A percentile compares a stretch with the other conserved stretches of the same genome.
phyloP scores from a whole-genome alignment of 2,329 filamentous ascomycete genomes.

The Macrophomina pseudophaseolina region DNA sequence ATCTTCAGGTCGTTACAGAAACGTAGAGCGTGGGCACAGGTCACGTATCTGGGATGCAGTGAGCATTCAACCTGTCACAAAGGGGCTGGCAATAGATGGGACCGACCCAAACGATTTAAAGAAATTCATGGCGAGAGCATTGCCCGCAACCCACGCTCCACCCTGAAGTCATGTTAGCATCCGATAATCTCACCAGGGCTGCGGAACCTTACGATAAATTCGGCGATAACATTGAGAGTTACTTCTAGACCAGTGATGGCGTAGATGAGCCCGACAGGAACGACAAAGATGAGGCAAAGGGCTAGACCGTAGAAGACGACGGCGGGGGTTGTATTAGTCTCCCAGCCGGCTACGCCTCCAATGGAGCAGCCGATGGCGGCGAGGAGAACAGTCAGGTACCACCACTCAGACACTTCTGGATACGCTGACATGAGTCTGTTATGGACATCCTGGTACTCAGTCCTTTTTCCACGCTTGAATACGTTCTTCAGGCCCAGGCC shows the following conservation, averaged over 20 bases:
- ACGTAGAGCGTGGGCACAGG: constrained; percentile 28
- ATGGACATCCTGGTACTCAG: constrained; percentile 38
- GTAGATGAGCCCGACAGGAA: constrained; percentile 60
- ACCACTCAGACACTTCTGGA: constrained; percentile 41
- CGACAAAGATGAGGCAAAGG: constrained; percentile 57
- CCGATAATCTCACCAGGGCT: too few species aligned
- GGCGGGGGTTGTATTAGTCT: constrained; percentile 57
- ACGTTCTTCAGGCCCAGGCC: neutral
- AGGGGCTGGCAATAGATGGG: neutral
- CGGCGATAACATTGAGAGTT: constrained; percentile 59
- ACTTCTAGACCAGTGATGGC: constrained; percentile 61
- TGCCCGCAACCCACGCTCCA: constrained; percentile 24
- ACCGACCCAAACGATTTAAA: constrained; percentile 30
- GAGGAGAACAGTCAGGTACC: constrained; percentile 58
- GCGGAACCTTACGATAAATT: constrained; percentile 38
- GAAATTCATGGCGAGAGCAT: constrained; percentile 28
- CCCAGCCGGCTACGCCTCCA: constrained; percentile 55
- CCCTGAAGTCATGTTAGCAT: too few species aligned
- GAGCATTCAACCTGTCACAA: neutral
- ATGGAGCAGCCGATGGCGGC: constrained; percentile 54
- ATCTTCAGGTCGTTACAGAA: constrained; percentile 39
- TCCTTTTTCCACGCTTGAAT: neutral
- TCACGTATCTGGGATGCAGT: constrained; percentile 19
- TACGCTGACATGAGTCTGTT: constrained; percentile 42
- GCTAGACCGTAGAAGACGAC: constrained; percentile 59